Base-by-base conservation (phyloP, 805 yeast genomes). In the Yueomyces sp. region DNA sequence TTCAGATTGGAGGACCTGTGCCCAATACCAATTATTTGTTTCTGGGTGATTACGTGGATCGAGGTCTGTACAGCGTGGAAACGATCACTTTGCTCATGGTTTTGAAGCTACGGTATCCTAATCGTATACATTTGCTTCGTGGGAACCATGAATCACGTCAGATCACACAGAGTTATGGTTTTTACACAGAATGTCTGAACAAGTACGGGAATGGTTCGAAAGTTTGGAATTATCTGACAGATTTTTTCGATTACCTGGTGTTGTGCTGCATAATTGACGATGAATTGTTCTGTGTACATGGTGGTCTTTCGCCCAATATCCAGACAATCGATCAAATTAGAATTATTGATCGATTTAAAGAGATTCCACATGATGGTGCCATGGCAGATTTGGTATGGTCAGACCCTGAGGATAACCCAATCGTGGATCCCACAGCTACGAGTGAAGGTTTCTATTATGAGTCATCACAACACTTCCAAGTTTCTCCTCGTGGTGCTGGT, bases 331-430 rank as follows among this genome's bases (percentile, higher is more conserved):
- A 92, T 58, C 96, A 94, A 51, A 85, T 92, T 42, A 72, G 83
- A 49, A 79, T 92, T 12, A 80, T 94, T 6, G 98, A 92, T 62
- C 62, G 99, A 46, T 90, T 87, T 58, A 76, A 80, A 50, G 99
- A 92, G 60, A 86, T 94, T 9, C 99, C 99, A 0, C 98, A 94
- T 53, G 98, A 92, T 60, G 99, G 99, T 0, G 95, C 96, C 12
- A 92, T 92, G 96, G 98, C 98, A 1, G 99, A 92, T 61, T 67
- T 92, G 42, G 97, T 92, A 26, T 92, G 99, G 99, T 81, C 92
- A 27, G 99, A 92, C 57, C 99, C 99, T 0, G 97, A 94, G 61
- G 82, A 84, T 32, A 85, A 82, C 44, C 69, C 68, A 42, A 63
- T 62, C 3, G 44, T 45, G 9, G 49, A 42, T 12, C 50, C 46